Evolutionary conservation across 2,329 filamentous ascomycete genomes (phyloP).

Genomic region (Grosmannia huntii): DNA sequence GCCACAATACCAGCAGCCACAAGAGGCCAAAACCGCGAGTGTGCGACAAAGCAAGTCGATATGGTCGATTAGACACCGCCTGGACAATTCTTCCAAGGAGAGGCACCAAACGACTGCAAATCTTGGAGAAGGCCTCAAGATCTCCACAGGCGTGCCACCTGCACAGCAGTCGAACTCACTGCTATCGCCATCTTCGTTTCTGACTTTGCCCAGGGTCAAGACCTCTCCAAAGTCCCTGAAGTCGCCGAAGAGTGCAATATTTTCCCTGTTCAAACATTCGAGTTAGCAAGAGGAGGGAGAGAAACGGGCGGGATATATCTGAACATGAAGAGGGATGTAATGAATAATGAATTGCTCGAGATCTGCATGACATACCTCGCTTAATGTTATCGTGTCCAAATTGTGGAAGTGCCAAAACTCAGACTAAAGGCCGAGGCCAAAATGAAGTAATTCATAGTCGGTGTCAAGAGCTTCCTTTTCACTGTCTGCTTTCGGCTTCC

Average conservation of each 20-base stretch:
- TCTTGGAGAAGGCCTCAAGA: background rate
- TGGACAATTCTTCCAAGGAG: constrained; percentile 17
- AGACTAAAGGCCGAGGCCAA: background rate
- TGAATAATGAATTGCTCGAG: background rate
- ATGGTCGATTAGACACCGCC: constrained; percentile 32
- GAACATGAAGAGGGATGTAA: background rate
- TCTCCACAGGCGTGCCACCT: background rate
- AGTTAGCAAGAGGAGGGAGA: background rate
- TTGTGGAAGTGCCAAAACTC: too few relatives aligned
- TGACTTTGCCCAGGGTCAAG: constrained; percentile 1
- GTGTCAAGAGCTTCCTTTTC: background rate
- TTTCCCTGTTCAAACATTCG: constrained; percentile 30
- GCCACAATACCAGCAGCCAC: background rate
- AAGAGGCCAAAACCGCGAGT: background rate
- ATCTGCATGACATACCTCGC: too few relatives aligned
- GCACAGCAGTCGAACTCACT: background rate
- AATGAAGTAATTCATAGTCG: background rate
- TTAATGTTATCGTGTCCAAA: too few relatives aligned
- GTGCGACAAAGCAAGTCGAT: constrained; percentile 27
- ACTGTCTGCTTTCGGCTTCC: constrained; percentile 26
- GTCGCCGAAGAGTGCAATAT: constrained; percentile 25
- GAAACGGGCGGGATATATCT: background rate
- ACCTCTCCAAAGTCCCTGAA: constrained; percentile 17
- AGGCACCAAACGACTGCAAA: background rate
- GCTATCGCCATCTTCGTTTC: background rate